Evolutionary conservation across 495 filamentous ascomycete species (phyloP).

Genomic region (Tuber microsphaerosporum): DNA sequence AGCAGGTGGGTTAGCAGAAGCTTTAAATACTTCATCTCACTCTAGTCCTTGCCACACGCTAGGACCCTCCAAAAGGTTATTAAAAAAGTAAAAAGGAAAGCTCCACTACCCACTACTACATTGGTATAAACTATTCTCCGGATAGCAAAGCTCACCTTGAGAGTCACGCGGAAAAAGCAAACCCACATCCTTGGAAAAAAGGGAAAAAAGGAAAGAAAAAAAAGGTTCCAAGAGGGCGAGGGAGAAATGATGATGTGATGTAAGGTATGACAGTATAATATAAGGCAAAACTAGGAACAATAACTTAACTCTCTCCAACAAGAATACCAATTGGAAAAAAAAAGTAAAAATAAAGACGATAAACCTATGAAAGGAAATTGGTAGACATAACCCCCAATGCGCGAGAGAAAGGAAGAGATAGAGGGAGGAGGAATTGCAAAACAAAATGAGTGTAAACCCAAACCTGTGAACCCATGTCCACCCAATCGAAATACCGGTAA

Average conservation of each 20-base stretch:
- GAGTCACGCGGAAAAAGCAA: constrained; percentile 39
- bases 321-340: constrained; percentile 1
- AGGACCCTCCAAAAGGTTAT: not conserved
- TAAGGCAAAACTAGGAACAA: not conserved
- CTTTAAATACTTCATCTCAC: constrained; percentile 34
- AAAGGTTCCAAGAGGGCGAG: not conserved
- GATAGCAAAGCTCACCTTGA: constrained; percentile 9
- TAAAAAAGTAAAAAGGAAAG: not conserved
- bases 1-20: constrained; percentile 30
- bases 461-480: not conserved
- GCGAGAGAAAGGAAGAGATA: not conserved
- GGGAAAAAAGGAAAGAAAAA: constrained; percentile 1
- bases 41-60: constrained; percentile 4
- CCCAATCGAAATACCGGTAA: not conserved
- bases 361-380: not conserved
- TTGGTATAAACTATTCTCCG: constrained; percentile 1
- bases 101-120: not conserved
- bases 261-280: not conserved
- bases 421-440: not conserved
- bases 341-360: constrained; percentile 16
- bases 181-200: constrained; percentile 5
- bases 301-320: not conserved
- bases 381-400: not conserved
- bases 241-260: not conserved
- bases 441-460: not conserved